Evolutionary conservation across 2,329 filamentous ascomycete species (phyloP), one percentile per base, ranked within the genome.

Genomic region (Arachnopeziza araneosa): DNA sequence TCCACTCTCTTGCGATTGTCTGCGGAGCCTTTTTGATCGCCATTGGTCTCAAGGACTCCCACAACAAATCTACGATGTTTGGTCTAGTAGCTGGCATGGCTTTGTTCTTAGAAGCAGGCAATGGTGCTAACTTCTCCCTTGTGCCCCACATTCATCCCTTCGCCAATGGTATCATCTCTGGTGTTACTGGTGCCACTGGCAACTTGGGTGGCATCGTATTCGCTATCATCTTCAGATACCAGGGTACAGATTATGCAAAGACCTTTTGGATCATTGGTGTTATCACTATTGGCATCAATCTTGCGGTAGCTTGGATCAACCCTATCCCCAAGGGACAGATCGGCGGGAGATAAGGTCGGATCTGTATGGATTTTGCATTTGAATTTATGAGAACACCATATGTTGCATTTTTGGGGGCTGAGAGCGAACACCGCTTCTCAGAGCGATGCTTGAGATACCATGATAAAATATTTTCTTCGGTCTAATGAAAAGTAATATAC

Each of bases 181-280:
- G 92, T 14, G 78, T 90, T 44, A 88, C 91, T 0, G 93, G 93
- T 10, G 91, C 89, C 0, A 80, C 83, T 9, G 92, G 93, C 1
- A 97, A 96, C 69, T 74, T 96, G 10, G 93, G 93, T 3, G 93
- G 93, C 14, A 85, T 96, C 56, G 74, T 96, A 54, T 96, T 95
- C 69, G 88, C 91, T 22, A 84, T 96, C 71, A 84, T 91, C 70
- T 96, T 93, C 79, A 80, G 91, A 55, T 95, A 93, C 75, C 78
- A 83, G 54, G 85, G 84, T 5, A 83, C 76, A 1, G 75, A 88
- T 69, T 96, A 92, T 70, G 83, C 79, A 12, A 85, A 80, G 72
- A 83, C 84, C 0, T 83, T 96, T 64, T 95, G 90, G 90, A 87
- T 96, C 61, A 91, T 93, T 69, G 92, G 92, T 2, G 78, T 87